Base-by-base conservation (phyloP, 2,329 filamentous ascomycete genomes). In the Tolypocladium nubicola region DNA sequence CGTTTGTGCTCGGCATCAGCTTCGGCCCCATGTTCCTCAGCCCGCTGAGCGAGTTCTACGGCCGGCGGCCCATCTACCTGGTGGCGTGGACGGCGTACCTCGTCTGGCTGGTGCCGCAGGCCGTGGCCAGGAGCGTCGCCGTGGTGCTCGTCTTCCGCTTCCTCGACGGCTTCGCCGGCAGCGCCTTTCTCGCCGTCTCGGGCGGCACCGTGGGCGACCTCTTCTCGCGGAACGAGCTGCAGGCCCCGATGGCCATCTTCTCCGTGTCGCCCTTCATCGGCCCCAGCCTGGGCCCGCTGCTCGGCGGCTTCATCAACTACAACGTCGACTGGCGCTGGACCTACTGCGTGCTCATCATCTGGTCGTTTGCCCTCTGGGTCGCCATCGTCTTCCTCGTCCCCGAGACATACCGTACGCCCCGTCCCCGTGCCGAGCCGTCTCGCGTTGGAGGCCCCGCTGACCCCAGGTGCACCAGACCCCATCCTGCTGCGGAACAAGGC, bases 151-250 rank as follows among this genome's bases (percentile, higher is more conserved):
- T 95, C 16, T 79, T 80, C 19, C 84, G 92, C 7, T 96, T 96
- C 69, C 79, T 97, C 53, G 81, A 86, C 65, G 89, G 89, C 4
- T 75, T 92, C 39, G 78, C 86, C 0, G 88, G 88, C 3, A 84
- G 81, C 61, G 82, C 84, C 2, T 88, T 88, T 62, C 68, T 88
- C 58, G 82, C 81, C 58, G 90, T 96, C 1, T 88, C 90, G 0
- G 91, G 90, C 45, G 90, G 90, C 14, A 96, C 89, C 0, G 89
- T 96, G 19, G 88, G 90, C 39, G 91, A 96, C 66, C 73, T 93
- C 61, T 94, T 93, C 67, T 74, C 76, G 13, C 79, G 80, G 52
- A 75, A 86, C 58, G 79, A 89, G 61, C 81, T 96, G 57, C 85
- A 87, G 62, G 80, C 81, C 8, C 90, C 91, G 3, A 96, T 96